Percentiles rank a stretch among this genome's conserved stretches.
phyloP scores from a whole-genome alignment of 2,329 filamentous ascomycete genomes.

The Aspergillus sp. region DNA sequence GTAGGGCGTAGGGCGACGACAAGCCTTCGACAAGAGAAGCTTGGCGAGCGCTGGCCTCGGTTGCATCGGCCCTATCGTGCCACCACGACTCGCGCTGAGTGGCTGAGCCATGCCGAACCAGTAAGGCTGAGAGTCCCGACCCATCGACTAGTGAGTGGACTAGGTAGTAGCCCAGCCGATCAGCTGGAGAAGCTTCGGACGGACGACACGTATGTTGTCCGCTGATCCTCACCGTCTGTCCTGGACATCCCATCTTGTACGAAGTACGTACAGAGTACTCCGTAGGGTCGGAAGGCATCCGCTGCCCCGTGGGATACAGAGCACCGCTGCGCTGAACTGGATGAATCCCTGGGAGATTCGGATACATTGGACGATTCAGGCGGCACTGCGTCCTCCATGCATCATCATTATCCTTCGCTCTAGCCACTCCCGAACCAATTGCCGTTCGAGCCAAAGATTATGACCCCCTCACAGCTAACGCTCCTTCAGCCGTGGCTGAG shows the following conservation, averaged over 20 bases:
- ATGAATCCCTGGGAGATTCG: too few relatives aligned
- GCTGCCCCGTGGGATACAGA: not conserved
- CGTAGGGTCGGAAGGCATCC: not conserved
- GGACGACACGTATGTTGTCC: not conserved
- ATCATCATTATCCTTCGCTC: too few relatives aligned
- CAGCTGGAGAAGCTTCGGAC: not conserved
- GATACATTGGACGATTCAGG: not conserved
- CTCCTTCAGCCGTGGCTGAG: not conserved
- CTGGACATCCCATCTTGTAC: not conserved
- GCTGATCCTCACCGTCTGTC: not conserved
- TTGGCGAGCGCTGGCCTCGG: slow-evolving; percentile 16
- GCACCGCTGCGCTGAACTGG: too few relatives aligned
- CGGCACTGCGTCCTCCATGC: not conserved
- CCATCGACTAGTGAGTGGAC: slow-evolving; percentile 1
- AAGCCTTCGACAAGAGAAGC: slow-evolving; percentile 27
- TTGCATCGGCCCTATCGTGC: slow-evolving; percentile 1
- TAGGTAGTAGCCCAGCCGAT: not conserved
- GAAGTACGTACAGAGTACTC: not conserved
- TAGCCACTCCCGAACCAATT: too few relatives aligned
- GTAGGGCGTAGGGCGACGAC: slow-evolving; percentile 21
- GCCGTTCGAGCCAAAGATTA: too few relatives aligned
- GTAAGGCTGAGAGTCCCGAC: slow-evolving; percentile 2
- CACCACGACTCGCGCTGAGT: not conserved
- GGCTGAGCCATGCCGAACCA: not conserved
- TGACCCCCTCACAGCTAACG: not conserved